Conservation (phyloP, 1,139 yeast species). For the Yamadazyma dushanensis region DNA sequence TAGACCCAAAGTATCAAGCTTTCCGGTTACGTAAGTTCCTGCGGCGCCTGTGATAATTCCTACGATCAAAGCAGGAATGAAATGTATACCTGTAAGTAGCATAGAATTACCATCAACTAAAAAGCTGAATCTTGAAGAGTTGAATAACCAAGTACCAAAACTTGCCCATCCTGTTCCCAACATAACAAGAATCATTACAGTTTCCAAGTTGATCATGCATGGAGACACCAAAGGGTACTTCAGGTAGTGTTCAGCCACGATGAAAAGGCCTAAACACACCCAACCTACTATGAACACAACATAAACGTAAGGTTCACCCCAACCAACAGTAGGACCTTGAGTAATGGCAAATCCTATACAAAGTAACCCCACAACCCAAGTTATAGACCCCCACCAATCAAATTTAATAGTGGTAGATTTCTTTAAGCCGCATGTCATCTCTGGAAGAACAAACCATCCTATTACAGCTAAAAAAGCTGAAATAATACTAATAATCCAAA, state of each 20-base stretch:
- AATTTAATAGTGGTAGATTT: background rate
- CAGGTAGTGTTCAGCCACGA: constrained; percentile 25
- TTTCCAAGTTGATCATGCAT: constrained; percentile 30
- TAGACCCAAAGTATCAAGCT: background rate
- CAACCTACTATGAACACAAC: constrained; percentile 48
- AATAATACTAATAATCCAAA: constrained; percentile 47
- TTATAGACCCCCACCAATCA: constrained; percentile 8
- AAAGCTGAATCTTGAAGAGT: constrained; percentile 36
- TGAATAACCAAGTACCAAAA: constrained; percentile 57
- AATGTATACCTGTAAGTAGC: constrained; percentile 37
- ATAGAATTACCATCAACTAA: constrained; percentile 31
- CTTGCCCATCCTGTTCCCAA: constrained; percentile 57
- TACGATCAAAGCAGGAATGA: constrained; percentile 26
- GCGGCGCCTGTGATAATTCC: background rate
- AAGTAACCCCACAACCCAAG: constrained; percentile 37
- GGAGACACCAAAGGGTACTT: background rate
- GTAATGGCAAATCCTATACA: constrained; percentile 45
- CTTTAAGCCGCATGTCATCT: background rate
- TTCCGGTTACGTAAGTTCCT: background rate
- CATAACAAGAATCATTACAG: constrained; percentile 43
- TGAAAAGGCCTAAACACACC: constrained; percentile 30
- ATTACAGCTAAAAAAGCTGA: constrained; percentile 24
- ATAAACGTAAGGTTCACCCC: constrained; percentile 49
- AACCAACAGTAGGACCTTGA: constrained; percentile 59
- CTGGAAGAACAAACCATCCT: constrained; percentile 14